phyloP scores from a whole-genome alignment of 768 basidiomycete genomes.

The Pleurotus tuber-regium region DNA sequence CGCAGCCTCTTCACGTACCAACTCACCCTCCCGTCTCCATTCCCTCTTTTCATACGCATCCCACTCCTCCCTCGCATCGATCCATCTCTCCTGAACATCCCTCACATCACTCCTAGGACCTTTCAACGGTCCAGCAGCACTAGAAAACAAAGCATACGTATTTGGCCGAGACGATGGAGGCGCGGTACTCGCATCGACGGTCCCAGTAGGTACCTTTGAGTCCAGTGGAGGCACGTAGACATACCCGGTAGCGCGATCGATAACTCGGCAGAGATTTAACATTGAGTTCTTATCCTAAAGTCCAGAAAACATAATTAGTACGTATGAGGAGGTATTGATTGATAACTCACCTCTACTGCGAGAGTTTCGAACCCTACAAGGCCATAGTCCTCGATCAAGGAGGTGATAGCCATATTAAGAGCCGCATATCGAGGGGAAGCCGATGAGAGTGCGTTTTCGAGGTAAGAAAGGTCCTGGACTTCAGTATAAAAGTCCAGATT shows the following conservation, averaged over 20 bases:
- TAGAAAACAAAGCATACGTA: conserved; percentile 62
- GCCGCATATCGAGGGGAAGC: conserved; percentile 68
- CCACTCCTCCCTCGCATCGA: conserved; percentile 80
- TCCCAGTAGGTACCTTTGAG: conserved; percentile 17
- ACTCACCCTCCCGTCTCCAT: conserved; percentile 77
- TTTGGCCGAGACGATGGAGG: conserved; percentile 50
- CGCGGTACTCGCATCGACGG: conserved; percentile 10
- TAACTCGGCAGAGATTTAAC: conserved; percentile 77
- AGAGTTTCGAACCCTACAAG: conserved; percentile 96
- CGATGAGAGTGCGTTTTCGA: conserved; percentile 69
- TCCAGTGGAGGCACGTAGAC: conserved; percentile 67
- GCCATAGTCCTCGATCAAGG: conserved; percentile 89
- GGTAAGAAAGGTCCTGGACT: conserved; percentile 91
- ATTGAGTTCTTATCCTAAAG: conserved; percentile 90
- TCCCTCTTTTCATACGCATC: conserved; percentile 77
- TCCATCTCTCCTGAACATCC: conserved; percentile 92
- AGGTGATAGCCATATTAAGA: conserved; percentile 88
- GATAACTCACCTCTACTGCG: conserved; percentile 82
- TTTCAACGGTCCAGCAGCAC: conserved; percentile 52
- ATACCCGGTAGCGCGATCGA: conserved; percentile 93
- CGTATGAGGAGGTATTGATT: background rate
- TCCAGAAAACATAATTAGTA: background rate
- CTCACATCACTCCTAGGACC: conserved; percentile 53
- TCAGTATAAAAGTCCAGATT: conserved; percentile 98
- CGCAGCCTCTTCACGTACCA: conserved; percentile 33